phyloP scores from a whole-genome alignment of 257 asterid genomes.

The Solanum pennellii region DNA sequence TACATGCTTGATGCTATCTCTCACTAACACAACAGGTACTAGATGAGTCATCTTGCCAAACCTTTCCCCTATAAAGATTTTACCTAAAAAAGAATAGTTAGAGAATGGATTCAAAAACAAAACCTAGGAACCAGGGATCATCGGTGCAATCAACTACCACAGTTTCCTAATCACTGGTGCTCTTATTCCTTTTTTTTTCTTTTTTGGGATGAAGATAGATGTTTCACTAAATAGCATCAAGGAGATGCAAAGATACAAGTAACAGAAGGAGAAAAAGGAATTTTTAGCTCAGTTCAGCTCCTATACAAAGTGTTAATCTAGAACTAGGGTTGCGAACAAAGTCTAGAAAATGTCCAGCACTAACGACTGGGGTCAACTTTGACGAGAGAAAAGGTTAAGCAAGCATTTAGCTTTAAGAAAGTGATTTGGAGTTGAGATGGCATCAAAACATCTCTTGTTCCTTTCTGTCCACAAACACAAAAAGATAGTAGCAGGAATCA shows the following conservation, averaged over 20 bases:
- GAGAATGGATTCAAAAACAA: neutral
- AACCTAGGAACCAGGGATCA: neutral
- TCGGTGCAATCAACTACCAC: neutral
- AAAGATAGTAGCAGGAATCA: neutral
- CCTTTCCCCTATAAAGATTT: neutral
- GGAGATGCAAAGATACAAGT: neutral
- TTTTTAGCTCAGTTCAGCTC: neutral
- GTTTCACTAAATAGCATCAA: neutral
- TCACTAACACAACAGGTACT: neutral
- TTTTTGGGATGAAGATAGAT: neutral
- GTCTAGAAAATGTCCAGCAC: neutral
- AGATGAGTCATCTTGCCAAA: constrained; percentile 8
- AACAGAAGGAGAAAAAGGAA: neutral
- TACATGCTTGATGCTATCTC: neutral
- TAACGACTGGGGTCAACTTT: no score
- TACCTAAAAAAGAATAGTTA: neutral
- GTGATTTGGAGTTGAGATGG: no score
- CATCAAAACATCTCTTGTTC: neutral
- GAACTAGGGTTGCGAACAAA: neutral
- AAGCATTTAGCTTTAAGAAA: no score
- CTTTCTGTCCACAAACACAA: neutral
- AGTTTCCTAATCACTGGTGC: neutral
- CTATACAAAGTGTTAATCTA: neutral
- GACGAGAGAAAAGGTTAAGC: no score
- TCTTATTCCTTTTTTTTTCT: neutral